Evolutionary conservation across 2,329 filamentous ascomycete species (phyloP).

Genomic region (Fusarium sp.): DNA sequence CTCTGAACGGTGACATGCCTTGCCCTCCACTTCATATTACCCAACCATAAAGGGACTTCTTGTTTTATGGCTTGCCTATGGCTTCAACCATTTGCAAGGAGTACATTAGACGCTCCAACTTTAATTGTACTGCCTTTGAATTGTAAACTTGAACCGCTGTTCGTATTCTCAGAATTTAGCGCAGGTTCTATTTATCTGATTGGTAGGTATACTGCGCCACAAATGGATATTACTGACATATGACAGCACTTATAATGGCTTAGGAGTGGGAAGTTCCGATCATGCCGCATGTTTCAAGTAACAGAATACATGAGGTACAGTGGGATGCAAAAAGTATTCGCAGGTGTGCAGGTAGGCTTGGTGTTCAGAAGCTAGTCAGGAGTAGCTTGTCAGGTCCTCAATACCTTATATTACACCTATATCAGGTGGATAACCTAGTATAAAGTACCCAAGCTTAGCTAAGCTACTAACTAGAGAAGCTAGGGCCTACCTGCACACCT

Average conservation of each 20-base stretch:
- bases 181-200: neutral
- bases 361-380: too few species aligned
- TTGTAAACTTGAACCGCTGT: neutral
- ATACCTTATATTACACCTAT: too few species aligned
- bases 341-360: too few species aligned
- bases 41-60: neutral
- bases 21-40: neutral
- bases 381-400: too few species aligned
- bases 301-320: neutral
- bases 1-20: neutral
- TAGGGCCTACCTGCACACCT: too few species aligned
- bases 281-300: neutral
- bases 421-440: too few species aligned
- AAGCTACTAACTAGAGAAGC: too few species aligned
- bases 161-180: neutral
- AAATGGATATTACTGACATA: neutral
- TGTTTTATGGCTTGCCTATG: neutral
- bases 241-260: neutral
- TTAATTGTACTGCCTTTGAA: neutral
- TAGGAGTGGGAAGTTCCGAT: neutral
- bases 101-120: neutral
- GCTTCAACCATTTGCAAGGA: neutral
- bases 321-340: too few species aligned
- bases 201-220: neutral
- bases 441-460: too few species aligned